Evolutionary conservation across 2,329 filamentous ascomycete genomes (phyloP), one percentile per base, ranked within the genome.

Genomic region (Xylaria multiplex): DNA sequence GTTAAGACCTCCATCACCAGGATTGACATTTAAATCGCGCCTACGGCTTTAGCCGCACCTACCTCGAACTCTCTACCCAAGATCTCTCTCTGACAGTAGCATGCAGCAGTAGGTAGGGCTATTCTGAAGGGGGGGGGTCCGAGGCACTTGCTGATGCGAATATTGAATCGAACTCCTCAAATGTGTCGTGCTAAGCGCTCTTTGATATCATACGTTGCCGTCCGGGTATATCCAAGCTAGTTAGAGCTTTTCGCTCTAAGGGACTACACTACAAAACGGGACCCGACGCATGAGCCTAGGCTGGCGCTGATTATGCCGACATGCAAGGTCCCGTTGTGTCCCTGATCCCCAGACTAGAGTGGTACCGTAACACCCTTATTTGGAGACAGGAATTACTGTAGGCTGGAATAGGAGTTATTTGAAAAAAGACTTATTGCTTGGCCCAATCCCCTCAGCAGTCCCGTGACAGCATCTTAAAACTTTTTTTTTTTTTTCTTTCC

Each of bases 311-410:
- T 50, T 37, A 58, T 62, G 59, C 53, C 60, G 54, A 63, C 54
- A 58, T 63, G 60, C 60, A 63, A 63, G 60, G 60, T 58, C 60
- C 60, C 54, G 53, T 63, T 30, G 48, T 63, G 54, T 57, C 64
- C 60, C 64, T 66, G 63, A 66, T 64, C 64, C 60, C 64, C 66
- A 62, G 60, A 50, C 52, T 64, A 13, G 24, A 24, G 52, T 61
- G 56, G 45, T 50, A 59, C 48, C 19, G 57, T 46, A 57, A 46
- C 42, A 57, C 42, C 42, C 40, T 22, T 40, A 35, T 57, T 57
- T 57, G 24, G 40, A 57, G 54, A 46, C 54, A 32, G 30, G 54
- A 11, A 57, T 46, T 27, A 57, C 32, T 13, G 42, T 22, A 3
- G 53, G n/a, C 22, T 43, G 22, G 37, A 24, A 55, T 55, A 49